Base-by-base conservation (phyloP, 768 basidiomycete species). In the Auricularia sp. region DNA sequence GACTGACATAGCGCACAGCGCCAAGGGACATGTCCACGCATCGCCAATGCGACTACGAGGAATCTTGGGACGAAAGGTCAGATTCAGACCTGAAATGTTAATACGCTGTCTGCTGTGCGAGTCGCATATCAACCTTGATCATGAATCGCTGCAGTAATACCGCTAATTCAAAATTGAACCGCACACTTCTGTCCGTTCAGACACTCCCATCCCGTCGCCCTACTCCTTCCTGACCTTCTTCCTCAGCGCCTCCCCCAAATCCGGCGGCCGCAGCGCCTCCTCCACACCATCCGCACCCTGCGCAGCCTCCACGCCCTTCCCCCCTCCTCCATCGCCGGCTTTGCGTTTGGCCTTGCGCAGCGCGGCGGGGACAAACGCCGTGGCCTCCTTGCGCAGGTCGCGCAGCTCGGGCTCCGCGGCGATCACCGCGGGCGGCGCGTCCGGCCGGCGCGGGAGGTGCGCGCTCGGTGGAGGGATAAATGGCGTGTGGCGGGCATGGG, bases 331-430 rank as follows among this genome's bases (percentile, higher is more conserved):
- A 35, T n/a, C 11, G 62, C 64, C 3, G 68, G 62, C 66, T 74
- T 89, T 93, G 59, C 91, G 84, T 74, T 91, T 92, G 54, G 71
- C 68, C 59, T 60, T 18, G 14, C 59, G 12, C 62, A 96, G 75
- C 3, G 88, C 80, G 1, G 87, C 73, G 3, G 97, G 97, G 3
- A 98, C 84, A 70, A 99, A 98, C 0, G 90, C 85, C 0, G 93
- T 96, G 8, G 90, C 89, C 73, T 99, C 97, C 74, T 93, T 94
- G 77, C 94, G 93, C 66, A 98, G 79, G 75, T 99, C 93, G 14
- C 96, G 89, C 61, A 99, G 75, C 72, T 93, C 82, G 3, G 97
- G 93, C 56, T 80, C 92, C 2, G 94, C 93, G 23, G 84, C 87
- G 62, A 98, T 86, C 2, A 84, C 89, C 1, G 91, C 92, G 10